These are phyloP conservation scores for Begonia fuchsioides DNA, from an alignment of 306 rosid species.

Conservation along the genomic window DNA sequence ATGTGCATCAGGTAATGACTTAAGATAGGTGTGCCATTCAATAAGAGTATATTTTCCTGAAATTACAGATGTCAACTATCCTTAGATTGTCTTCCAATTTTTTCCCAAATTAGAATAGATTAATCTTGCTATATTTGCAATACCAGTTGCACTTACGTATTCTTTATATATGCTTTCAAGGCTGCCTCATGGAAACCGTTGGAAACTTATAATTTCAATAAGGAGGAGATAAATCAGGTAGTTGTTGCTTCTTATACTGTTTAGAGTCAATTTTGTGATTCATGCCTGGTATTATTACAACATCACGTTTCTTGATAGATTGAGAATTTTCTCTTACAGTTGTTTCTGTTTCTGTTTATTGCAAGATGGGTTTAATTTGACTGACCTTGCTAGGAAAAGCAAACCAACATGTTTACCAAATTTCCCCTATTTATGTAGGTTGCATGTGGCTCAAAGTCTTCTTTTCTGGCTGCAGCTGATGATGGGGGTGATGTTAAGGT, in stretches of 20 bases:
- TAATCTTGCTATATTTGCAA: too few relatives aligned
- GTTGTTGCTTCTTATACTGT: neutral
- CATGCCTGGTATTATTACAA: too few relatives aligned
- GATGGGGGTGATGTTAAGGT: conserved; percentile 93
- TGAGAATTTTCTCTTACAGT: too few relatives aligned
- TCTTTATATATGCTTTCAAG: conserved; percentile 25
- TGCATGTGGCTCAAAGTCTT: conserved; percentile 52
- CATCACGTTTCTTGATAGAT: too few relatives aligned
- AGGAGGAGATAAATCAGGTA: conserved; percentile 96
- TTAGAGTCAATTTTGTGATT: too few relatives aligned
- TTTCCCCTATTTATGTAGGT: conserved; percentile 29
- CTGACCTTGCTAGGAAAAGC: neutral
- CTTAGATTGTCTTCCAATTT: neutral
- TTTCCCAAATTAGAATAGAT: neutral
- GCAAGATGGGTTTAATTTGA: too few relatives aligned
- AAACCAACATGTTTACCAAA: too few relatives aligned
- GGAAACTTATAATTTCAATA: conserved; percentile 58
- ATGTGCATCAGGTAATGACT: conserved; percentile 59
- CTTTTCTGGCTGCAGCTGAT: conserved; percentile 93
- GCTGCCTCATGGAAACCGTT: conserved; percentile 44
- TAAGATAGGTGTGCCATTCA: neutral
- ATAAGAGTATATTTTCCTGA: conserved; percentile 4
- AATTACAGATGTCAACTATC: conserved; percentile 1
- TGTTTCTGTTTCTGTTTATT: too few relatives aligned
- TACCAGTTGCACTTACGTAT: neutral